These are phyloP conservation scores for Ganoderma sinense DNA, from an alignment of 1,284 basidiomycete genomes.

Conservation along the genomic window DNA sequence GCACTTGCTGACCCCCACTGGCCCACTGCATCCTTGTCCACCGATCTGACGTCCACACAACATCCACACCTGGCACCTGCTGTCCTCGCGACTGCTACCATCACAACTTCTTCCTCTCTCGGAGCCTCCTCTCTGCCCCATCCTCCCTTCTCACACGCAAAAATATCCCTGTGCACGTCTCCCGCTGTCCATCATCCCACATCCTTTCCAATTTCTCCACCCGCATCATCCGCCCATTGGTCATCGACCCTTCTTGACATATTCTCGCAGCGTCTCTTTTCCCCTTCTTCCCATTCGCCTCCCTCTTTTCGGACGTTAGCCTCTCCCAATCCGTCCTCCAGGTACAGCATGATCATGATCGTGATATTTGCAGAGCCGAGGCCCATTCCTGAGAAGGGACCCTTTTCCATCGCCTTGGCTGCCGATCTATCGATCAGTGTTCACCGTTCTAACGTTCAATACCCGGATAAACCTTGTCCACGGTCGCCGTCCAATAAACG, in stretches of 20 bases:
- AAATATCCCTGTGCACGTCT: slow-evolving; percentile 12
- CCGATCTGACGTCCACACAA: slow-evolving; percentile 21
- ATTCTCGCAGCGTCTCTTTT: background rate
- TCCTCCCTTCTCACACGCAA: slow-evolving; percentile 10
- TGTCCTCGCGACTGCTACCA: slow-evolving; percentile 38
- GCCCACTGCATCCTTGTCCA: slow-evolving; percentile 8
- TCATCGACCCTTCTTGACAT: slow-evolving; percentile 9
- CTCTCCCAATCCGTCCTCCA: background rate
- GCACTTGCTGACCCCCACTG: background rate
- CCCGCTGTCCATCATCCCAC: slow-evolving; percentile 16
- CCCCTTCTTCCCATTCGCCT: background rate
- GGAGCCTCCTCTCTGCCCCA: background rate
- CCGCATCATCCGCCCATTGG: slow-evolving; percentile 21
- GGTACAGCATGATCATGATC: slow-evolving; percentile 22
- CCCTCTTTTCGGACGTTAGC: background rate
- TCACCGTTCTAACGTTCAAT: background rate
- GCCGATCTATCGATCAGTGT: background rate
- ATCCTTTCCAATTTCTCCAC: slow-evolving; percentile 23
- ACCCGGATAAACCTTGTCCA: background rate
- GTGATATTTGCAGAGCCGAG: slow-evolving; percentile 11
- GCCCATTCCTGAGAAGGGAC: background rate
- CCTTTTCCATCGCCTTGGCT: slow-evolving; percentile 1
- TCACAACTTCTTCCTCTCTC: slow-evolving; percentile 28
- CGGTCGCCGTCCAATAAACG: background rate
- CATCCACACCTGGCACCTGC: too few relatives aligned